These are phyloP conservation scores for Musa balbisiana DNA, from an alignment of 202 grass and related monocot species.

Conservation along the genomic window DNA sequence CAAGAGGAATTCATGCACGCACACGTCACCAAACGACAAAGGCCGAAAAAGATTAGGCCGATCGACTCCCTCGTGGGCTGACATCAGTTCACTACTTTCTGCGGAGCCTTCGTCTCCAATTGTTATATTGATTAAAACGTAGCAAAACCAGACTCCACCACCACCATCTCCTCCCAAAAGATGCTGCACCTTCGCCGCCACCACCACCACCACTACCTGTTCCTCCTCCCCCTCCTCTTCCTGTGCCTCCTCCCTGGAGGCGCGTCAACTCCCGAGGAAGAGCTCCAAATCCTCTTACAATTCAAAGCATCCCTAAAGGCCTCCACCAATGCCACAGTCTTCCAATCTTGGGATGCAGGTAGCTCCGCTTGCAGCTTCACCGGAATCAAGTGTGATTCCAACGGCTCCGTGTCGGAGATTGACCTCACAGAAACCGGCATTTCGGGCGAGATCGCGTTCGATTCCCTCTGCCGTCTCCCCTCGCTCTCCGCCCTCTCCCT, in stretches of 20 bases:
- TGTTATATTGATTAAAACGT: neutral
- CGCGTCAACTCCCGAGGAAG: neutral
- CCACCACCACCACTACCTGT: too few species aligned
- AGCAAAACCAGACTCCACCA: neutral
- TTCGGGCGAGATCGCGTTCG: neutral
- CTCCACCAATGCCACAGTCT: neutral
- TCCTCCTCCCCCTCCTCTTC: neutral
- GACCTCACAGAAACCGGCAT: neutral
- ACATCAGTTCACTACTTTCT: neutral
- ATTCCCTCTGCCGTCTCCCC: neutral
- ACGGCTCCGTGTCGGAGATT: constrained; percentile 2
- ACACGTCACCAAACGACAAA: neutral
- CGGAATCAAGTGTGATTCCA: neutral
- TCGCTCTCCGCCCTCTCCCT: neutral
- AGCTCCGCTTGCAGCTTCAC: neutral
- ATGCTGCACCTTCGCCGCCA: neutral
- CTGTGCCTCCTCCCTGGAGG: neutral
- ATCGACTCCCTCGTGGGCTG: neutral
- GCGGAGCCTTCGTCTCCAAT: neutral
- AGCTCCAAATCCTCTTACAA: neutral
- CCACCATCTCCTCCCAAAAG: neutral
- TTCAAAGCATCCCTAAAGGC: neutral
- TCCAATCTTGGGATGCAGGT: neutral
- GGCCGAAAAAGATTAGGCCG: neutral
- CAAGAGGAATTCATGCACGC: neutral